phyloP scores from a whole-genome alignment of 208 protist genomes.

The Acanthamoeba royreba region DNA sequence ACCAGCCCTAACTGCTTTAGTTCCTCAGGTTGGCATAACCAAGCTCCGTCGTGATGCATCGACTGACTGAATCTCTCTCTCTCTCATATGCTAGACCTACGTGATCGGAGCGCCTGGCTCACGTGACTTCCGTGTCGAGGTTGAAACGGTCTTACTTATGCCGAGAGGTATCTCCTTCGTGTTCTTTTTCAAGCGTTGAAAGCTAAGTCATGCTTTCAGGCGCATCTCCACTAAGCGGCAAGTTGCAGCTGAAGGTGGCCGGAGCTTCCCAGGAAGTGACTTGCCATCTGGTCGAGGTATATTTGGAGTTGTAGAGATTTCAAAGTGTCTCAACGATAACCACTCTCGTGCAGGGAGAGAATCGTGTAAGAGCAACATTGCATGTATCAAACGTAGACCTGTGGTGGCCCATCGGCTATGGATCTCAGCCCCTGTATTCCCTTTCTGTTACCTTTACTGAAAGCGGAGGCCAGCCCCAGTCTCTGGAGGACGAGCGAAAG shows the following conservation, averaged over 20 bases:
- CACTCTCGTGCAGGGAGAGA: not conserved
- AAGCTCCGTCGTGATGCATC: not conserved
- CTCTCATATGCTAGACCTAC: not conserved
- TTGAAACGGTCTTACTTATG: not conserved
- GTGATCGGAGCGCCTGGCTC: not conserved
- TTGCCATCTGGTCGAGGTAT: not conserved
- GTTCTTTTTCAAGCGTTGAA: too few relatives aligned
- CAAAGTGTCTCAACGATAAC: not conserved
- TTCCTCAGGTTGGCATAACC: not conserved
- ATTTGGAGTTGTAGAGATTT: not conserved
- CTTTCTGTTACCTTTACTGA: not conserved
- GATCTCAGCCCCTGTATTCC: constrained; percentile 16
- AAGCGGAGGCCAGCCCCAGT: not conserved
- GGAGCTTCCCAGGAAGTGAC: not conserved
- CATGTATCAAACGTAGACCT: not conserved
- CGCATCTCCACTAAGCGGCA: not conserved
- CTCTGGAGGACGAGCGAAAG: not conserved
- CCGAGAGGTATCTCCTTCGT: too few relatives aligned
- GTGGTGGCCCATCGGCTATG: constrained; percentile 52
- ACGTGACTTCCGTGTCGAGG: not conserved
- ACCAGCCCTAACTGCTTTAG: not conserved
- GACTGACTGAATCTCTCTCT: not conserved
- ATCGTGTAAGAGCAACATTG: not conserved
- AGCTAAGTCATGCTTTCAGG: not conserved
- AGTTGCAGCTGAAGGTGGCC: not conserved